Evolutionary conservation across 257 asterid species (phyloP), one percentile per base, ranked within the genome.

Genomic region (Salvia miltiorrhiza): DNA sequence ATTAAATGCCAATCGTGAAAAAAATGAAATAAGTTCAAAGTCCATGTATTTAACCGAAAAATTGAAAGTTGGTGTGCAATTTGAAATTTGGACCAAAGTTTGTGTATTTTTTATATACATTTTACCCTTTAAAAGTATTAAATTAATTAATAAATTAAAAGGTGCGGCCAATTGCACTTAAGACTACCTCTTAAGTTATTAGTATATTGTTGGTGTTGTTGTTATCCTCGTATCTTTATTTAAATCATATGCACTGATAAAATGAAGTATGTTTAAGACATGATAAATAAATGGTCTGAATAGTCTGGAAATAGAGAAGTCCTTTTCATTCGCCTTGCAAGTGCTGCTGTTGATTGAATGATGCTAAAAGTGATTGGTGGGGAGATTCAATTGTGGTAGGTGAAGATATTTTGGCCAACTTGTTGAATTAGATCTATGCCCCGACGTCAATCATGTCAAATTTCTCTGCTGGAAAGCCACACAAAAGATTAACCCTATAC

Each of bases 371-470:
- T 49, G 59, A 60, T 50, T 40, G 47, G 71, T 39, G 70, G 30
- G 49, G 20, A 50, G 65, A 44, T 74, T 74, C 58, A 59, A 49
- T 6, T 26, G 23, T 17, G 71, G 59, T 74, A 67, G 79, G 74
- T 69, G 72, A 45, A 54, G 67, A 62, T 75, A 75, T 62, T 74
- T 35, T 67, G 60, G 60, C 52, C 40, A 59, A 74, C 14, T 67
- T 48, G 64, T 48, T 58, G 39, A 57, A 11, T 35, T 40, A 62
- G 20, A 39, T 37, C 48, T 19, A 30, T 45, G 52, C 39, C 17
- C 10, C 41, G 26, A 21, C 43, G 28, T 9, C 35, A n/a, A 68
- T 55, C 66, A 52, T 67, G 45, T 33, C 12, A 37, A 28, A 3
- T 11, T 14, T 21, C 52, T 37, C 10, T 35, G 40, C 40, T 35